Percentiles rank a stretch among this genome's conserved stretches.
Conservation (phyloP, 257 asterid species). For the Solanum neorickii region DNA sequence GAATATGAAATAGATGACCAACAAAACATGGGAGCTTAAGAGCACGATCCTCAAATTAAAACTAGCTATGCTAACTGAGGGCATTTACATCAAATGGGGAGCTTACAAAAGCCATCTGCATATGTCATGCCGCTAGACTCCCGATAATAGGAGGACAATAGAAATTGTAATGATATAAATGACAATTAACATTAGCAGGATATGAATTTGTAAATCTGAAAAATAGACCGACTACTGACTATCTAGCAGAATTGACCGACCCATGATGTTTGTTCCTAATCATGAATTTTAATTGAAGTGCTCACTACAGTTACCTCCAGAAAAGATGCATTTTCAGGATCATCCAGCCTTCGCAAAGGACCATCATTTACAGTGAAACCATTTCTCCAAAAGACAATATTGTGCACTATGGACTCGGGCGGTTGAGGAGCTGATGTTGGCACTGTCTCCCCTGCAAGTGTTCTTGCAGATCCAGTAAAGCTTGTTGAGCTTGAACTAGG, state of each 20-base stretch:
- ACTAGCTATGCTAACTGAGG: background rate
- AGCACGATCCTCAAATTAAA: background rate
- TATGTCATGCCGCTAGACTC: background rate
- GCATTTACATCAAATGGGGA: background rate
- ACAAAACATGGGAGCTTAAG: background rate
- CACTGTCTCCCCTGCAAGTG: slow-evolving; percentile 59
- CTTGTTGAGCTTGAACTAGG: slow-evolving; percentile 74
- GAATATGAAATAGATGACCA: background rate
- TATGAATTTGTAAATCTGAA: background rate
- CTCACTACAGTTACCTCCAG: slow-evolving; percentile 47
- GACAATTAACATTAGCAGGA: background rate
- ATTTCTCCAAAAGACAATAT: slow-evolving; percentile 91
- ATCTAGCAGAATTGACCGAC: background rate
- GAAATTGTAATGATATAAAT: background rate
- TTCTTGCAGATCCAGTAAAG: slow-evolving; percentile 80
- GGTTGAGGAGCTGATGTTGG: slow-evolving; percentile 57
- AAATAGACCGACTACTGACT: background rate
- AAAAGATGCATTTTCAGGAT: slow-evolving; percentile 79
- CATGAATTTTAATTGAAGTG: background rate
- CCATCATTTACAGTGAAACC: slow-evolving; percentile 94
- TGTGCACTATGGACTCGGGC: slow-evolving; percentile 69
- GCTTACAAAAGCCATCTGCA: background rate
- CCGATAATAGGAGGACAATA: background rate
- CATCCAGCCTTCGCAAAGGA: slow-evolving; percentile 87
- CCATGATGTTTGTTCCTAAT: background rate